phyloP scores from a whole-genome alignment of 2,329 filamentous ascomycete species.

The Sporothrix sp. region DNA sequence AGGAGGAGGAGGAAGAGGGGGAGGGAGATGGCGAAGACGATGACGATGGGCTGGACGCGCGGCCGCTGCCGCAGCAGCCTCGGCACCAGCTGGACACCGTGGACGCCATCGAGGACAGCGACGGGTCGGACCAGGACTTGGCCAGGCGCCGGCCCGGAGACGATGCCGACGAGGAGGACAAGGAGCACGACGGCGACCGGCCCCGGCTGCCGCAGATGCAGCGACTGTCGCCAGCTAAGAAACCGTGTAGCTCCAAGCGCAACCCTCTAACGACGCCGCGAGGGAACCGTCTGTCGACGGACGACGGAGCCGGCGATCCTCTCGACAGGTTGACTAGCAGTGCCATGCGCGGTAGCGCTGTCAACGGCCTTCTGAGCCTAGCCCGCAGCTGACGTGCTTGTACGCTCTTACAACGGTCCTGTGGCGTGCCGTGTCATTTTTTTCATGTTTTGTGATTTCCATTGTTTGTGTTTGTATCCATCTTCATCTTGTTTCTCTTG shows the following conservation, averaged over 20 bases:
- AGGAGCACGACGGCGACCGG: background rate
- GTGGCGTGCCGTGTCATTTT: background rate
- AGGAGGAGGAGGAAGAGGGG: background rate
- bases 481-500: background rate
- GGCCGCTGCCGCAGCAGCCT: conserved; percentile 9
- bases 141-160: background rate
- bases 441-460: too few relatives aligned
- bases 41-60: background rate
- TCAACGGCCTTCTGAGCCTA: conserved; percentile 38
- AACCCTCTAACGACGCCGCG: conserved; percentile 8
- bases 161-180: background rate
- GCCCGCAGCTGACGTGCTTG: conserved; percentile 25
- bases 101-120: conserved; percentile 12
- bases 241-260: background rate
- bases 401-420: too few relatives aligned
- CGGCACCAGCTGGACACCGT: conserved; percentile 8
- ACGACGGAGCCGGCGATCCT: conserved; percentile 9
- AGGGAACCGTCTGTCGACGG: conserved; percentile 5
- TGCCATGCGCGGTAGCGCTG: conserved; percentile 39
- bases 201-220: conserved; percentile 8
- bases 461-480: background rate
- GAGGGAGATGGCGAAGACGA: too few relatives aligned
- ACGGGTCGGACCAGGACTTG: conserved; percentile 10
- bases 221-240: background rate
- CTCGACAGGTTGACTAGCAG: conserved; percentile 33